phyloP scores from a whole-genome alignment of 1,284 basidiomycete species.

The Sanghuangporus weigelae region DNA sequence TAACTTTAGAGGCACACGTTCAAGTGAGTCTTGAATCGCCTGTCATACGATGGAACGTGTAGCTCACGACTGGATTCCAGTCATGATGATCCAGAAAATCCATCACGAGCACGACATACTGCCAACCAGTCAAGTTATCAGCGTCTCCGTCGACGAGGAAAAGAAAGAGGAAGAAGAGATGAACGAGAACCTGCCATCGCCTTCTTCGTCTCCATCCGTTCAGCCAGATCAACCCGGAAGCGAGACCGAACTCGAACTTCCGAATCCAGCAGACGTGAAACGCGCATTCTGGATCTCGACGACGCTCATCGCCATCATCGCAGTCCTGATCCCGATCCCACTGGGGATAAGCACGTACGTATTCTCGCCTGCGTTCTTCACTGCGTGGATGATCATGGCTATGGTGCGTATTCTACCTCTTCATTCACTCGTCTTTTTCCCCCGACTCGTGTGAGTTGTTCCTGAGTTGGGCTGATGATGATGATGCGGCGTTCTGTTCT shows the following conservation, averaged over 20 bases:
- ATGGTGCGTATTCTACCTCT: conserved; percentile 26
- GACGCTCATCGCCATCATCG: conserved; percentile 35
- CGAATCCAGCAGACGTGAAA: conserved; percentile 31
- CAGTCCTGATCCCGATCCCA: conserved; percentile 33
- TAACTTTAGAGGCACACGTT: conserved; percentile 41
- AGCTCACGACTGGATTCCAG: neutral
- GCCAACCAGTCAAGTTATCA: conserved; percentile 7
- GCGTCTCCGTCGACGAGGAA: conserved; percentile 15
- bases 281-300: conserved; percentile 40
- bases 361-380: conserved; percentile 43
- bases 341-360: conserved; percentile 50
- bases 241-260: conserved; percentile 13
- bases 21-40: conserved; percentile 29
- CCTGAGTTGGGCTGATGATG: neutral
- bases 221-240: neutral
- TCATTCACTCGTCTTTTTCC: too few species aligned
- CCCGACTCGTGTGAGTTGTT: too few species aligned
- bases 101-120: conserved; percentile 1
- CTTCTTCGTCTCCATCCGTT: too few species aligned
- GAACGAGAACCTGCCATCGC: neutral
- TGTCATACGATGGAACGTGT: neutral
- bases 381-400: conserved; percentile 45
- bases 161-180: conserved; percentile 2
- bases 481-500: too few species aligned
- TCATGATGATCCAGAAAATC: conserved; percentile 11